Conservation (phyloP, 305 asterid species). For the Fraxinus latifolia region DNA sequence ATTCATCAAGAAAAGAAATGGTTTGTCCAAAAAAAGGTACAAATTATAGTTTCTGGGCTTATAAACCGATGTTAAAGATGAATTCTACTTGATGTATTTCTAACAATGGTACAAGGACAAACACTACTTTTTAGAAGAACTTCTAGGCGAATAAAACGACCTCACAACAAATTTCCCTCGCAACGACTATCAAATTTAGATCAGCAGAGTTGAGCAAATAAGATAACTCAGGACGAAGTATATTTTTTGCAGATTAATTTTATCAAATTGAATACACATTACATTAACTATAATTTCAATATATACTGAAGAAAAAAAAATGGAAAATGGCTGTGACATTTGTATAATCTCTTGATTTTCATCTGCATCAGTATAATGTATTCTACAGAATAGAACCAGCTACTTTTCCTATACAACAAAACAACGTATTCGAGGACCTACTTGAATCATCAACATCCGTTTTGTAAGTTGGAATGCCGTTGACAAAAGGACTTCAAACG, state of each 20-base stretch:
- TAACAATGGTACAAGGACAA: not conserved
- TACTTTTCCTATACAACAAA: not conserved
- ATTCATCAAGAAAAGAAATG: not conserved
- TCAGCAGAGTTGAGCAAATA: not conserved
- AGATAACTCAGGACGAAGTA: not conserved
- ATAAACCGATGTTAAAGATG: not conserved
- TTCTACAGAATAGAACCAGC: not conserved
- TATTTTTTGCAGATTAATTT: not conserved
- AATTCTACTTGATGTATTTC: too few relatives aligned
- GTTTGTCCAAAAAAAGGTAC: not conserved
- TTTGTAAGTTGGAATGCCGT: constrained; percentile 37
- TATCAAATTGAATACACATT: not conserved
- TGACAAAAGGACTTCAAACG: constrained; percentile 54
- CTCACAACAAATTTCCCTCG: too few relatives aligned
- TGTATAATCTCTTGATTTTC: not conserved
- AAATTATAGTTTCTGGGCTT: too few relatives aligned
- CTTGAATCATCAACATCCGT: not conserved
- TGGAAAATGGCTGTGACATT: not conserved
- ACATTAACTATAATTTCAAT: not conserved
- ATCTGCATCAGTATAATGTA: not conserved
- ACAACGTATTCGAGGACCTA: not conserved
- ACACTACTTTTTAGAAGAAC: not conserved
- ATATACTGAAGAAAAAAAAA: not conserved
- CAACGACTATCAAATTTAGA: not conserved
- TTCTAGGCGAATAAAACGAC: not conserved